Evolutionary conservation across 2,329 filamentous ascomycete genomes (phyloP), one percentile per base, ranked within the genome.

Genomic region (Escovopsis sp.): DNA sequence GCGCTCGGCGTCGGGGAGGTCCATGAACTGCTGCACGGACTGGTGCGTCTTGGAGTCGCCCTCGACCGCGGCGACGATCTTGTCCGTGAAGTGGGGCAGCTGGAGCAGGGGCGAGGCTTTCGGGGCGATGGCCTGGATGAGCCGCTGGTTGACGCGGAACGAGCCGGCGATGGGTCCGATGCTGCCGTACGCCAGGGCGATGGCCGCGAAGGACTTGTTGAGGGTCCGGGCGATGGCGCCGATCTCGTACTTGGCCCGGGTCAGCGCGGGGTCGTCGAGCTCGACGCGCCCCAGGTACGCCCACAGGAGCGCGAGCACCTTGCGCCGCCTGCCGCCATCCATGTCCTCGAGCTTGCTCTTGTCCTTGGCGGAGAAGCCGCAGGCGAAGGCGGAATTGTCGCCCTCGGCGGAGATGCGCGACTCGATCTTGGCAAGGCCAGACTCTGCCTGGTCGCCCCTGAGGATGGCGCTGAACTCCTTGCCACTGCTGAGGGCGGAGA

Each of bases 231-330:
- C 90, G 41, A 90, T 80, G 14, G 88, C 86, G 15, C 84, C 87
- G 41, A 90, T 76, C 55, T 90, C 79, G 54, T 81, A 86, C 63
- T 96, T 98, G 56, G 87, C 76, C 53, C 77, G 76, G 49, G 93
- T 79, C 36, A 94, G 67, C 23, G 70, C 66, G 35, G 71, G 57
- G 49, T 94, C 86, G 30, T 81, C 79, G 17, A 98, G 71, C 49
- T 94, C 84, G 37, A 93, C 67, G 32, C 90, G 81, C 41, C 83
- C 84, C 33, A 96, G 72, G 55, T 98, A 96, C 29, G 90, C 87
- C 90, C 92, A 98, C 13, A 98, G 67, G 38, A 98, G 68, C 34
- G 80, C 84, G 31, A 96, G 66, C 7, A 85, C 79, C 66, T 96
- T 96, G 50, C 90, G 72, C 45, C 83, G 78, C 17, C 75, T 70